A percentile compares a stretch with the other conserved stretches of the same genome.
Evolutionary conservation across 495 filamentous ascomycete species (phyloP).

Genomic region (Neurospora pannonica): DNA sequence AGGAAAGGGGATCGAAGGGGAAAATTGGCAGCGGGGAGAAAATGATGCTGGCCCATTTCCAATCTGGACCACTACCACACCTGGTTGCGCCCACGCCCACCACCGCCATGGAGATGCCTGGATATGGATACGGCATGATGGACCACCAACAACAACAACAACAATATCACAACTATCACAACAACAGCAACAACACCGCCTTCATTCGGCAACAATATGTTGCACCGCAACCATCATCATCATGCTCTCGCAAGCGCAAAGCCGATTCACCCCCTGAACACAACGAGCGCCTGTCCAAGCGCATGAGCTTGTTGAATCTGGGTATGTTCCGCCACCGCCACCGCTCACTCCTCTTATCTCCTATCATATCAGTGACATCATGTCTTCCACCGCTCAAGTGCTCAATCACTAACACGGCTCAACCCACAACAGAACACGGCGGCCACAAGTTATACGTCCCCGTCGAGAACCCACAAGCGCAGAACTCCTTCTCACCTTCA

Average conservation of each 20-base stretch:
- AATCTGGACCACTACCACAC: not conserved
- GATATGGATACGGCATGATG: not conserved
- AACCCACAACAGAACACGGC: slow-evolving; percentile 35
- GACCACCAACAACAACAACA: not conserved
- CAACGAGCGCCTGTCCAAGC: slow-evolving; percentile 60
- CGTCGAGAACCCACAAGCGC: slow-evolving; percentile 29
- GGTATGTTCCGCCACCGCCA: slow-evolving; percentile 41
- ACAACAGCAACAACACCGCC: slow-evolving; percentile 4
- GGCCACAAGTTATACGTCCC: slow-evolving; percentile 48
- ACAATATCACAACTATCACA: slow-evolving; percentile 1
- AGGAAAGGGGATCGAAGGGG: not conserved
- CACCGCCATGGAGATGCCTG: not conserved
- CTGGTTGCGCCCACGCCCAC: not conserved
- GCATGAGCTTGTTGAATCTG: slow-evolving; percentile 70
- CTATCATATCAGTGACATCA: not conserved
- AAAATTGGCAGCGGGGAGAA: not conserved
- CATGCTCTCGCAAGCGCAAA: slow-evolving; percentile 40
- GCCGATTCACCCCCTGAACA: slow-evolving; percentile 38
- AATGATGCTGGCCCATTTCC: not conserved
- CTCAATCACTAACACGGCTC: slow-evolving; percentile 9
- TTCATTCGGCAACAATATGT: slow-evolving; percentile 1
- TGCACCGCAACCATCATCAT: slow-evolving; percentile 3
- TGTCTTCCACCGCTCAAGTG: not conserved
- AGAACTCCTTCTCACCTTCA: slow-evolving; percentile 4
- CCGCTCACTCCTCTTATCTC: not conserved